Evolutionary conservation across 495 filamentous ascomycete species (phyloP).

Genomic region (Aspergillus wentii): DNA sequence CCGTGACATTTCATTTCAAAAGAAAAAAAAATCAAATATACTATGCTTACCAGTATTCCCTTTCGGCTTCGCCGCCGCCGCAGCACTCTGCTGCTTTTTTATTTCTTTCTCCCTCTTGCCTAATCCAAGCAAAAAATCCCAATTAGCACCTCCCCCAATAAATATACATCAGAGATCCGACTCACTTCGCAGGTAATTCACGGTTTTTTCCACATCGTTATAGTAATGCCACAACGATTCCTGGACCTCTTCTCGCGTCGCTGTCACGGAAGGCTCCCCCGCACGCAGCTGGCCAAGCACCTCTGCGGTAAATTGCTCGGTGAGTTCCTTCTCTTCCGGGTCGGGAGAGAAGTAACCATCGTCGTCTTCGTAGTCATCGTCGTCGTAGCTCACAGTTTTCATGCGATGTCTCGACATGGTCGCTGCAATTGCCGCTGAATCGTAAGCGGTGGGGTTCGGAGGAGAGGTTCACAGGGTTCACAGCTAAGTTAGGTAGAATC

Average conservation of each 20-base stretch:
- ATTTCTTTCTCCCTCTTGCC: slow-evolving; percentile 40
- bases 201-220: slow-evolving; percentile 82
- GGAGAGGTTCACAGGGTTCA: slow-evolving; percentile 1
- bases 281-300: slow-evolving; percentile 34
- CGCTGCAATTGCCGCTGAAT: slow-evolving; percentile 1
- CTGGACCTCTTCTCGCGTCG: slow-evolving; percentile 61
- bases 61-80: slow-evolving; percentile 31
- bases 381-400: slow-evolving; percentile 42
- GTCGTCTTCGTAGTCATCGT: slow-evolving; percentile 33
- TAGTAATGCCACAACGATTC: slow-evolving; percentile 95
- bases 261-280: slow-evolving; percentile 35
- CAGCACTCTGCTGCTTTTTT: slow-evolving; percentile 32
- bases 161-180: slow-evolving; percentile 7
- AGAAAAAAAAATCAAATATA: slow-evolving; percentile 14
- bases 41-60: slow-evolving; percentile 44
- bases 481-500: too few relatives aligned
- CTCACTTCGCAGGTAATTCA: slow-evolving; percentile 69
- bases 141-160: slow-evolving; percentile 22
- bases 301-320: slow-evolving; percentile 33
- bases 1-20: too few relatives aligned
- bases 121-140: slow-evolving; percentile 9
- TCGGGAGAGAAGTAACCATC: slow-evolving; percentile 40
- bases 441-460: slow-evolving; percentile 8
- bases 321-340: slow-evolving; percentile 38
- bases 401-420: slow-evolving; percentile 44